A percentile compares a stretch with the other conserved stretches of the same genome.
Conservation (phyloP, 129 eudicot species). For the Chrysanthemum makinoi region DNA sequence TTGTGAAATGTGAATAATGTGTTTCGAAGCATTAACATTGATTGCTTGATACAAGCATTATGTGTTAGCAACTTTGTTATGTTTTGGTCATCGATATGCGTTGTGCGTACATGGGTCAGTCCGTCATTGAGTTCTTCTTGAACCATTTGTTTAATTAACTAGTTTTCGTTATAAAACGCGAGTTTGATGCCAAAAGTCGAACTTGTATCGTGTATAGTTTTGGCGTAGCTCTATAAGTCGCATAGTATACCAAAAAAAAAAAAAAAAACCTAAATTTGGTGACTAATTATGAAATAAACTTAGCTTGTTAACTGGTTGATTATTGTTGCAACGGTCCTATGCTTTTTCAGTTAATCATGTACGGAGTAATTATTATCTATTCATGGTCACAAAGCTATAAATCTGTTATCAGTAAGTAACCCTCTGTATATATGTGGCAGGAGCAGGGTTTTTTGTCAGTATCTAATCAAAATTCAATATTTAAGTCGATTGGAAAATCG, state of each 20-base stretch:
- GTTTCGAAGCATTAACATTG: conserved; percentile 3
- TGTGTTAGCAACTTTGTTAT: background rate
- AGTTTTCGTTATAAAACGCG: background rate
- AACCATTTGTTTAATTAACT: conserved; percentile 1
- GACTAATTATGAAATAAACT: background rate
- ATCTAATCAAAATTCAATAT: background rate
- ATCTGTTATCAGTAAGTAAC: background rate
- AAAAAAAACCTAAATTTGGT: too few relatives aligned
- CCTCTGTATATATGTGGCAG: too few relatives aligned
- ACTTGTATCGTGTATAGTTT: background rate
- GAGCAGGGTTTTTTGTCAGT: too few relatives aligned
- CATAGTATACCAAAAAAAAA: background rate
- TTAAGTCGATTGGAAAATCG: conserved; percentile 13
- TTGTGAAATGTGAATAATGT: conserved; percentile 4
- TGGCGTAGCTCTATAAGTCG: background rate
- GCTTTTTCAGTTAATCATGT: background rate
- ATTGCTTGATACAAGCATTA: background rate
- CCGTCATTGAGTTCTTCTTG: conserved; percentile 1
- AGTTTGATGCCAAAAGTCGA: background rate
- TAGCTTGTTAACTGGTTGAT: background rate
- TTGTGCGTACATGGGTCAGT: background rate
- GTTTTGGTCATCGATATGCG: background rate
- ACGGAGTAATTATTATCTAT: too few relatives aligned
- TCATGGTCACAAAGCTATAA: background rate
- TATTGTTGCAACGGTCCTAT: background rate